Evolutionary conservation across 208 protist genomes (phyloP), one percentile per base, ranked within the genome.

Genomic region (Naegleria gruberi): DNA sequence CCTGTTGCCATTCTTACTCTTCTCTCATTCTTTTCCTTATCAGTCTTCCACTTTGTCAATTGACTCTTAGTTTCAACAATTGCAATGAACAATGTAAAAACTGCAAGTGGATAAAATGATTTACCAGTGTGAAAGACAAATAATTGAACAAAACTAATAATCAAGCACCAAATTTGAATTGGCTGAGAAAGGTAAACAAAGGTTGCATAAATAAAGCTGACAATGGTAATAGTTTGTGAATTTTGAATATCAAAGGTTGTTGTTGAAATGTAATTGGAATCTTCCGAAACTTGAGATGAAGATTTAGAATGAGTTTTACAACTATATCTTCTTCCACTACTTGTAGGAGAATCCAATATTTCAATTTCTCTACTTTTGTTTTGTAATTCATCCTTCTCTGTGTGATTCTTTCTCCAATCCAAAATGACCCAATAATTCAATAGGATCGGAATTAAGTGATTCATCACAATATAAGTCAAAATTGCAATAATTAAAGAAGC

Each of bases 151-250:
- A 87, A 87, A 37, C 30, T 40, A 51, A 87, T 87, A 5, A 43
- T 43, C 17, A 87, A 55, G 82, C 82, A 87, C 82, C 82, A 87
- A n/a, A 87, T 43, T 55, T 87, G 82, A 26, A 87, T 87, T 55
- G 37, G 12, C 37, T 87, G 82, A n/a, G 6, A 30, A 5, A 87
- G 55, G 43, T 65, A 65, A 30, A 65, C 51, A 19, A 65, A 65
- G 12, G 51, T 65, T 19, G 51, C 2, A 65, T 65, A 65, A 23
- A 65, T 65, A 19, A 65, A 65, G 30, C 51, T 65, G 51, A 65
- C 51, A 23, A 65, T 19, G 51, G 51, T 30, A 23, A 65, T 10
- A 23, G 51, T 65, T 3, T 30, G 4, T 65, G 51, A 65, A 65
- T 65, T 65, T 23, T 65, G 15, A 65, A 65, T 65, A 23, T 65